A percentile compares a stretch with the other conserved stretches of the same genome.
These are phyloP conservation scores for Cytospora schulzeri DNA, from an alignment of 2,329 filamentous ascomycete genomes.

Conservation along the genomic window DNA sequence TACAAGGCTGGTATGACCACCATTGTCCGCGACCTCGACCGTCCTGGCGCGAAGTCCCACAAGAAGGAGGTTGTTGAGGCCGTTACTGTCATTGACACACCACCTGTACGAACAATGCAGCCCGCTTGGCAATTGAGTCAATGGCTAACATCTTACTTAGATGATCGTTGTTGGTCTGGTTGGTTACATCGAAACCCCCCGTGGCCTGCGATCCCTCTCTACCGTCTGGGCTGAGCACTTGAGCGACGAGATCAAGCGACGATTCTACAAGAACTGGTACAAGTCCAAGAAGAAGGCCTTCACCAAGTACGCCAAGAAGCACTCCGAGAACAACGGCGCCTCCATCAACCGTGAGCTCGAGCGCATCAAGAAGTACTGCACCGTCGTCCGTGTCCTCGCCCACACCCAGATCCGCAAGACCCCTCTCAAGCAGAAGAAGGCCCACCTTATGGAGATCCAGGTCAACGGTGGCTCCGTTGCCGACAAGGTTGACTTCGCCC, in stretches of 20 bases:
- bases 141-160: constrained; percentile 74
- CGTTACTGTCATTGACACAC: constrained; percentile 85
- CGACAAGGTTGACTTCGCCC: constrained; percentile 96
- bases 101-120: constrained; percentile 90
- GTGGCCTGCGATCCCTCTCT: constrained; percentile 97
- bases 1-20: constrained; percentile 99
- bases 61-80: constrained; percentile 98
- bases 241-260: constrained; percentile 97
- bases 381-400: constrained; percentile 96
- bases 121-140: constrained; percentile 74
- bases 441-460: constrained; percentile 99
- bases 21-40: constrained; percentile 98
- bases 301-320: constrained; percentile 99
- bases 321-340: constrained; percentile 88
- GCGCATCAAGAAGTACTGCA: constrained; percentile 99
- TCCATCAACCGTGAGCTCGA: constrained; percentile 96
- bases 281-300: constrained; percentile 99
- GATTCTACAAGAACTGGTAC: constrained; percentile 99
- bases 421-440: constrained; percentile 99
- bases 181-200: constrained; percentile 99
- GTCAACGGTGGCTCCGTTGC: constrained; percentile 95
- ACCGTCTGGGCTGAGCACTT: constrained; percentile 99
- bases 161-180: constrained; percentile 99
- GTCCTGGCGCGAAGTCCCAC: constrained; percentile 98
- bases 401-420: constrained; percentile 99